Percentiles rank a stretch among this genome's conserved stretches.
phyloP scores from a whole-genome alignment of 257 asterid species.

The Fraxinus excelsior region DNA sequence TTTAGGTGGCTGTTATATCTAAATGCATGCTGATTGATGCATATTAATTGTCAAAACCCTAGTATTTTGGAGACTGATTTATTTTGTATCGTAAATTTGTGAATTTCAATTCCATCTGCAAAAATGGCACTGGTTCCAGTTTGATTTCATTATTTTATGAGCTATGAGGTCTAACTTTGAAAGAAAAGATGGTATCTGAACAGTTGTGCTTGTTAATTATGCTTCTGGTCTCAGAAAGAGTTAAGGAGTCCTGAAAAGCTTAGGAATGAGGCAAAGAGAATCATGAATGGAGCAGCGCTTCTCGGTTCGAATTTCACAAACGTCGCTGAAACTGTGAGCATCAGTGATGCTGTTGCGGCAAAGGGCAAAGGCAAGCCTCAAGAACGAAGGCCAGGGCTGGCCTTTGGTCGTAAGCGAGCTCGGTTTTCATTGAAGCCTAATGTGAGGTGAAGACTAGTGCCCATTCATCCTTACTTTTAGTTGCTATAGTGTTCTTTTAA shows the following conservation, averaged over 20 bases:
- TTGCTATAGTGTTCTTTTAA: neutral
- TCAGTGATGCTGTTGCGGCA: slow-evolving; percentile 37
- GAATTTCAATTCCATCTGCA: slow-evolving; percentile 6
- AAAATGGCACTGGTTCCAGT: slow-evolving; percentile 1
- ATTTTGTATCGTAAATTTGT: slow-evolving; percentile 3
- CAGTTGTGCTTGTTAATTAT: slow-evolving; percentile 11
- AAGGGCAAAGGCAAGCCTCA: slow-evolving; percentile 55
- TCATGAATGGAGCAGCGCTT: slow-evolving; percentile 62
- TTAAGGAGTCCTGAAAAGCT: slow-evolving; percentile 59
- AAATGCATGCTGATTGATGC: neutral
- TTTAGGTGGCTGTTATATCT: neutral
- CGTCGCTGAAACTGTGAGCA: slow-evolving; percentile 37
- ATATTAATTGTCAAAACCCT: neutral
- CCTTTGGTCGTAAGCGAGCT: slow-evolving; percentile 65
- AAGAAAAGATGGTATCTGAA: neutral
- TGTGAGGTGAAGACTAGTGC: slow-evolving; percentile 44
- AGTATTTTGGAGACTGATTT: neutral
- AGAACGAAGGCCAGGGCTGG: slow-evolving; percentile 79
- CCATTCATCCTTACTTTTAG: neutral
- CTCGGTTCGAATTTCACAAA: slow-evolving; percentile 41
- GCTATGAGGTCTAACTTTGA: slow-evolving; percentile 10
- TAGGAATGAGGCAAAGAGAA: slow-evolving; percentile 66
- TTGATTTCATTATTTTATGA: slow-evolving; percentile 4
- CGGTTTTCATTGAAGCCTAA: slow-evolving; percentile 59
- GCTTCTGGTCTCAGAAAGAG: slow-evolving; percentile 34